Conservation (phyloP, 2,329 filamentous ascomycete genomes). For the Colletotrichum gloeosporioides region DNA sequence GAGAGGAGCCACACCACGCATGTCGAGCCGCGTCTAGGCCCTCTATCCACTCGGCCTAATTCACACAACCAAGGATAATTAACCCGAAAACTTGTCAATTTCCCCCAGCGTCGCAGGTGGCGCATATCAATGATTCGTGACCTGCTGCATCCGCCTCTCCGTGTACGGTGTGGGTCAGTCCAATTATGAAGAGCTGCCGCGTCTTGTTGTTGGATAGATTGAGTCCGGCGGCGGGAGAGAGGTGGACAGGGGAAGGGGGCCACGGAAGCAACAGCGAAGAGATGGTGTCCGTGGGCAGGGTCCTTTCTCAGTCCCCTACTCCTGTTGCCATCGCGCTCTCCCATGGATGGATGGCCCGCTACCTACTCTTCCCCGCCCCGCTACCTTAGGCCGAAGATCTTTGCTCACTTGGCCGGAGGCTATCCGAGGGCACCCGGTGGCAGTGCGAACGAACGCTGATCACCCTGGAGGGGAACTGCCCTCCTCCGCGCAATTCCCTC, state of each 20-base stretch:
- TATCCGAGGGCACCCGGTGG: not conserved
- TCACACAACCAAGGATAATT: not conserved
- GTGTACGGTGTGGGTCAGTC: not conserved
- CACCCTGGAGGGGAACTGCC: not conserved
- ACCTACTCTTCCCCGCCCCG: constrained; percentile 6
- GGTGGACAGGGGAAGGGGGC: not conserved
- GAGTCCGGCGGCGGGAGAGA: not conserved
- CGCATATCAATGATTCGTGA: constrained; percentile 7
- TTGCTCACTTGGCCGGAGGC: not conserved
- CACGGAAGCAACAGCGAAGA: not conserved
- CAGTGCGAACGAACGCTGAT: not conserved
- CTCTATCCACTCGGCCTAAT: not conserved
- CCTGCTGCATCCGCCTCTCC: not conserved
- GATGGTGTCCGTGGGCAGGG: not conserved
- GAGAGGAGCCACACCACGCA: constrained; percentile 1
- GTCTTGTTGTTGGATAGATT: not conserved
- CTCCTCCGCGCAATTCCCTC: not conserved
- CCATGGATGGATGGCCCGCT: not conserved
- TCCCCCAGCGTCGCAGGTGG: constrained; percentile 2
- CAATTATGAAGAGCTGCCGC: not conserved
- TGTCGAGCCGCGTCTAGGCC: not conserved
- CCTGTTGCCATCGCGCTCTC: not conserved
- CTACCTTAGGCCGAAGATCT: constrained; percentile 15
- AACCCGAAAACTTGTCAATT: constrained; percentile 6
- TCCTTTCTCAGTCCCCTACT: not conserved